Evolutionary conservation across 2,329 filamentous ascomycete species (phyloP), one percentile per base, ranked within the genome.

Genomic region (Colletotrichum euphorbiae): DNA sequence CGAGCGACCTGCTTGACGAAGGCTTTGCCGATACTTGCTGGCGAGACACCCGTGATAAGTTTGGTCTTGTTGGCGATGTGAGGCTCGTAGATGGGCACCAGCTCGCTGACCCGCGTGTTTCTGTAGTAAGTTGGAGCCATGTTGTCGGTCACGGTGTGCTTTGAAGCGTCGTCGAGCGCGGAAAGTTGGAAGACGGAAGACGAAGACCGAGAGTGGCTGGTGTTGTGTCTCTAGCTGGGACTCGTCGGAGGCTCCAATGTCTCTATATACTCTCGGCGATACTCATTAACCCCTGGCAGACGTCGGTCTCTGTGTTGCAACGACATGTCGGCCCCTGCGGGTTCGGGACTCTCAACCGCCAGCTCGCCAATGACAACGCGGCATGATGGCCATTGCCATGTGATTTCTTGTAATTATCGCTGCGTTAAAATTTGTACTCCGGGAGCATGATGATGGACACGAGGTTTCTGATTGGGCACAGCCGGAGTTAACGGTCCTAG

Each of bases 1-100:
- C 73, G 52, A 85, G 77, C 73, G 52, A 85, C 75, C 45, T 77
- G 70, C 19, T 74, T 65, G 50, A 77, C 75, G 60, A 81, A 82
- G 6, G 71, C 64, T 21, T 76, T 75, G n/a, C 82, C 81, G 12
- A 84, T 74, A 24, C 77, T 74, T 48, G 75, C 74, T 4, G 78
- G 78, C 2, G 80, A 78, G 36, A 81, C 77, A 11, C 82, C 82
- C 0, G 82, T 84, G 4, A 79, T 76, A 51, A 84, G 75, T 60
- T 83, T 74, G 12, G 72, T 75, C 58, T 80, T 81, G 55, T 74
- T 74, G 17, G 73, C 74, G 73, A 82, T 80, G 19, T 75, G 69
- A 24, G 69, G 31, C 46, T 74, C 67, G 51, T 77, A 79, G 55
- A 74, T 69, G 28, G 71, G 67, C 31, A 73, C 71, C n/a, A 80